A percentile compares a stretch with the other conserved stretches of the same genome.
phyloP scores from a whole-genome alignment of 2,329 filamentous ascomycete genomes.

The Biscogniauxia sp. region DNA sequence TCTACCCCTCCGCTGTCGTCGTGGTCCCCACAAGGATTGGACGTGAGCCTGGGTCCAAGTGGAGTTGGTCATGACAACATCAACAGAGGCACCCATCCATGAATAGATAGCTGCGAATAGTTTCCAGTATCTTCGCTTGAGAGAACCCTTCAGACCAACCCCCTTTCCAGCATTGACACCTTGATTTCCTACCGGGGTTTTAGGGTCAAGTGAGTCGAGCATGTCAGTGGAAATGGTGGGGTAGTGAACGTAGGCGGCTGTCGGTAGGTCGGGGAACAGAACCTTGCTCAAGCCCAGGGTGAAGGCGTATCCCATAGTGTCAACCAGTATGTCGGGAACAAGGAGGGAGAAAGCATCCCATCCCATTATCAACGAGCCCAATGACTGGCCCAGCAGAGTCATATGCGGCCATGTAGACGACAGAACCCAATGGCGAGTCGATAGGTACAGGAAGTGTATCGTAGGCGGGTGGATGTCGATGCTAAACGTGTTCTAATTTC shows the following conservation, averaged over 20 bases:
- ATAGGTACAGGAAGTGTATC: conserved; percentile 85
- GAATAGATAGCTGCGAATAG: conserved; percentile 81
- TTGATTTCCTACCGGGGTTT: conserved; percentile 54
- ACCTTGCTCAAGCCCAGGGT: conserved; percentile 77
- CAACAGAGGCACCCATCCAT: conserved; percentile 76
- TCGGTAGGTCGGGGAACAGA: conserved; percentile 77
- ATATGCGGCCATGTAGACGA: conserved; percentile 87
- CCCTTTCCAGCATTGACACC: conserved; percentile 85
- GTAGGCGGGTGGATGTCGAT: conserved; percentile 82
- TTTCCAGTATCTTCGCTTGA: conserved; percentile 83
- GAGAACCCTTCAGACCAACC: conserved; percentile 63
- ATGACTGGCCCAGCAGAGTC: conserved; percentile 88
- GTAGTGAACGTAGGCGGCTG: conserved; percentile 94
- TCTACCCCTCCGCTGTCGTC: conserved; percentile 43
- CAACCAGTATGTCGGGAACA: conserved; percentile 89
- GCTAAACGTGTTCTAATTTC: conserved; percentile 74
- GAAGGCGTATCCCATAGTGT: conserved; percentile 98
- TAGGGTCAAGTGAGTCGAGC: conserved; percentile 76
- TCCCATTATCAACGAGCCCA: conserved; percentile 82
- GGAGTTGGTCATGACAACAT: conserved; percentile 97
- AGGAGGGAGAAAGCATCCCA: conserved; percentile 92
- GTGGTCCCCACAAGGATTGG: conserved; percentile 71
- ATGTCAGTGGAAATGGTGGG: conserved; percentile 98
- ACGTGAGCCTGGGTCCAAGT: conserved; percentile 90
- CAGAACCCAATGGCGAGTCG: conserved; percentile 81